These are phyloP conservation scores for Spathaspora sp. DNA, from an alignment of 1,139 yeast species.

Conservation along the genomic window DNA sequence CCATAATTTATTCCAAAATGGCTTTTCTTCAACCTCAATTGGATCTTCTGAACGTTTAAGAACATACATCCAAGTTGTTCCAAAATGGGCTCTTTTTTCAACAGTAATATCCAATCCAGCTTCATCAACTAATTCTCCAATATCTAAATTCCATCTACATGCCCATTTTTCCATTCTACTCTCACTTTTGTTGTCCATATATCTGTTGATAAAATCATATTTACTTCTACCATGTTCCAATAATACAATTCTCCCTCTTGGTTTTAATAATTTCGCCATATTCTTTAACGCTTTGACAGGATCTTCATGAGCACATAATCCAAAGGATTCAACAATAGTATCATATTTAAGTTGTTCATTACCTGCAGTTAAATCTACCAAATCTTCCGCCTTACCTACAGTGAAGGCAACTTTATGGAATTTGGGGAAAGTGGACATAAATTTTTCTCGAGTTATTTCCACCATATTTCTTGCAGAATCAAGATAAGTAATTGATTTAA, in stretches of 20 bases:
- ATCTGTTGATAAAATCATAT: constrained; percentile 73
- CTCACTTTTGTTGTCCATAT: constrained; percentile 80
- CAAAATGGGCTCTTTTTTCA: constrained; percentile 80
- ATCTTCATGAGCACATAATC: constrained; percentile 92
- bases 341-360: constrained; percentile 63
- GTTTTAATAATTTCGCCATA: constrained; percentile 70
- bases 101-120: constrained; percentile 83
- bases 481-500: constrained; percentile 76
- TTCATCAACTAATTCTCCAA: constrained; percentile 78
- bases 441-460: constrained; percentile 75
- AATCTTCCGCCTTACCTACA: constrained; percentile 89
- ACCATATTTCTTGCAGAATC: constrained; percentile 88
- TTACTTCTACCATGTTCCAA: constrained; percentile 91
- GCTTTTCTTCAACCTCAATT: constrained; percentile 40
- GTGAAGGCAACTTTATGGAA: constrained; percentile 79
- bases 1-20: constrained; percentile 43
- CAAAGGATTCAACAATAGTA: constrained; percentile 91
- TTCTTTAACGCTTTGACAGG: constrained; percentile 81
- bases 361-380: constrained; percentile 53
- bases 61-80: constrained; percentile 88
- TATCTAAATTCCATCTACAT: constrained; percentile 94
- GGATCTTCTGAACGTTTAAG: constrained; percentile 73
- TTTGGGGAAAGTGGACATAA: constrained; percentile 61
- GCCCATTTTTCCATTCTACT: constrained; percentile 92
- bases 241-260: constrained; percentile 86